Evolutionary conservation across 768 basidiomycete species (phyloP).

Genomic region (Naganishia randhawae): DNA sequence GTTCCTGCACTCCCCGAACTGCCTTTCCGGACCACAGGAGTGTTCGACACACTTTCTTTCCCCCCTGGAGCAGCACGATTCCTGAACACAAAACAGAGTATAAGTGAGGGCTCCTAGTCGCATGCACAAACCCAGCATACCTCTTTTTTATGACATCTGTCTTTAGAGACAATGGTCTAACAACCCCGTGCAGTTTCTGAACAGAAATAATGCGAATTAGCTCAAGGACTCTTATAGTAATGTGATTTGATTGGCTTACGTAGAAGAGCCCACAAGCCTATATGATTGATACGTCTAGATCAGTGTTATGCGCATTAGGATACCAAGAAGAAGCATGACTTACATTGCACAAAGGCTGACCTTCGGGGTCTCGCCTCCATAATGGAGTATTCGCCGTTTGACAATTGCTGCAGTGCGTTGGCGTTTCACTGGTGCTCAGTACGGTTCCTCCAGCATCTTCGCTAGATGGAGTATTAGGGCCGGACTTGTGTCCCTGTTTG

Average conservation of each 20-base stretch:
- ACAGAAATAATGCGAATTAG: neutral
- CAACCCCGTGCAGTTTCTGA: constrained; percentile 84
- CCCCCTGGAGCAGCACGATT: constrained; percentile 28
- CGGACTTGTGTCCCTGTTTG: constrained; percentile 7
- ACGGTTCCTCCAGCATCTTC: constrained; percentile 59
- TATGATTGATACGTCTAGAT: neutral
- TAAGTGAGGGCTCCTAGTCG: neutral
- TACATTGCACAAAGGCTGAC: constrained; percentile 77
- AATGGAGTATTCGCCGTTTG: constrained; percentile 91
- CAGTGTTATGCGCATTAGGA: neutral
- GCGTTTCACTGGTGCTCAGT: constrained; percentile 53
- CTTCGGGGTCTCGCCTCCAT: constrained; percentile 88
- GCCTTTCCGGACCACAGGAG: neutral
- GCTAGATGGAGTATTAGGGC: constrained; percentile 33
- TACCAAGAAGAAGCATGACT: neutral
- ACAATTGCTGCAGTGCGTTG: constrained; percentile 89
- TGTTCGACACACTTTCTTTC: constrained; percentile 17
- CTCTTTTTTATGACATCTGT: constrained; percentile 95
- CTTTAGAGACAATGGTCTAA: constrained; percentile 88
- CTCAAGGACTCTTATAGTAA: constrained; percentile 50
- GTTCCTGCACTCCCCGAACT: constrained; percentile 10
- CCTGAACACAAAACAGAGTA: neutral
- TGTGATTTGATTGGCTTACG: constrained; percentile 51
- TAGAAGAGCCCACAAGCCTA: constrained; percentile 89
- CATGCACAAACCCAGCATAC: constrained; percentile 28